phyloP scores from a whole-genome alignment of 805 yeast genomes.

The Kuraishia borneana region DNA sequence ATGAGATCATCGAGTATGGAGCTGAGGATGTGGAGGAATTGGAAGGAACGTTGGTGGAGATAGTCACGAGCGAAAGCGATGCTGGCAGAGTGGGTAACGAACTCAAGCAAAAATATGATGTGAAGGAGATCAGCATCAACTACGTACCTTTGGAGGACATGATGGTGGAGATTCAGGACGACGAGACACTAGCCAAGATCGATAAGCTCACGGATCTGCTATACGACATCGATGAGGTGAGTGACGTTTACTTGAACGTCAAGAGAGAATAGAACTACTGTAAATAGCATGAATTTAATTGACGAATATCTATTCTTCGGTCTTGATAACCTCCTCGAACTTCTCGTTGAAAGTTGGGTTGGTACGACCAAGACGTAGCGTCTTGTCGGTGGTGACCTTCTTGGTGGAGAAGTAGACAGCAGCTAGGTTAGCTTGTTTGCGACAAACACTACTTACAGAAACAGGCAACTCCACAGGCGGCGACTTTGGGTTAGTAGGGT shows the following conservation, averaged over 20 bases:
- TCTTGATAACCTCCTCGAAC: constrained; percentile 21
- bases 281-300: not conserved
- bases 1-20: constrained; percentile 64
- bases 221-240: constrained; percentile 78
- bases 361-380: constrained; percentile 37
- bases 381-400: constrained; percentile 35
- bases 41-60: constrained; percentile 24
- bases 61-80: constrained; percentile 55
- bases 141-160: constrained; percentile 56
- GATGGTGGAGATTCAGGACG: constrained; percentile 39
- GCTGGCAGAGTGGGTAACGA: constrained; percentile 50
- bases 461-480: constrained; percentile 44
- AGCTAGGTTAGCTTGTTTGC: constrained; percentile 6
- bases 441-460: constrained; percentile 9
- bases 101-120: constrained; percentile 43
- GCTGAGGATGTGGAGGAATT: constrained; percentile 67
- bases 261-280: not conserved
- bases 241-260: constrained; percentile 61
- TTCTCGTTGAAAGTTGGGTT: constrained; percentile 30
- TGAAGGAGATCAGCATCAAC: constrained; percentile 63
- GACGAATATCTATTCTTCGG: constrained; percentile 4
- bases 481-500: constrained; percentile 11
- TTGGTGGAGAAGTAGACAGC: constrained; percentile 41
- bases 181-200: constrained; percentile 38
- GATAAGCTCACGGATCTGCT: constrained; percentile 48